phyloP scores from a whole-genome alignment of 2,329 filamentous ascomycete genomes.

The Epicoccum nigrum region DNA sequence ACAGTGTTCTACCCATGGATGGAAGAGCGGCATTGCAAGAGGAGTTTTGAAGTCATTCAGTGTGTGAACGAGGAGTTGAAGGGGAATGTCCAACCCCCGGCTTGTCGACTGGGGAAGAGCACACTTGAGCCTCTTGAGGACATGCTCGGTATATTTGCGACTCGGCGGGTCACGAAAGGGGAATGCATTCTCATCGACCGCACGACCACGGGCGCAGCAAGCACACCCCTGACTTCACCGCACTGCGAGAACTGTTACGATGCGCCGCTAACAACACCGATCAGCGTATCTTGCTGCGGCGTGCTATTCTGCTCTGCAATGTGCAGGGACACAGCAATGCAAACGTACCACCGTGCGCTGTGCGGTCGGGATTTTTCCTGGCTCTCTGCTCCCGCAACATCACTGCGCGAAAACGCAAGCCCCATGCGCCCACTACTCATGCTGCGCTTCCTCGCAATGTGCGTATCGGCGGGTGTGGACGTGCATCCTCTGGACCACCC shows the following conservation, averaged over 20 bases:
- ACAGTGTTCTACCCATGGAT: slow-evolving; percentile 25
- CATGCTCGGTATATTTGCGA: slow-evolving; percentile 21
- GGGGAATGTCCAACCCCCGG: not conserved
- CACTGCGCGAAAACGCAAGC: slow-evolving; percentile 18
- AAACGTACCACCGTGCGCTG: slow-evolving; percentile 32
- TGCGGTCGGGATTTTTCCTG: slow-evolving; percentile 40
- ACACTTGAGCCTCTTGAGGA: slow-evolving; percentile 3
- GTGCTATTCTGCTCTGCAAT: slow-evolving; percentile 30
- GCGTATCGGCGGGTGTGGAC: slow-evolving; percentile 24
- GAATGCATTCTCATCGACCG: slow-evolving; percentile 24
- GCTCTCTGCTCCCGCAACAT: slow-evolving; percentile 21
- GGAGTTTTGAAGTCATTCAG: slow-evolving; percentile 8
- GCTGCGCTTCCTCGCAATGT: slow-evolving; percentile 35
- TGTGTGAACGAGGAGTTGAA: slow-evolving; percentile 6
- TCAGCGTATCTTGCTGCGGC: slow-evolving; percentile 27
- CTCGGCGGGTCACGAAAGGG: slow-evolving; percentile 10
- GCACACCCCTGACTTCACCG: slow-evolving; percentile 19
- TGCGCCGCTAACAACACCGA: slow-evolving; percentile 14
- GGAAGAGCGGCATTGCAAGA: slow-evolving; percentile 7
- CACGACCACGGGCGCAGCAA: slow-evolving; percentile 21
- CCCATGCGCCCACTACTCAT: slow-evolving; percentile 36
- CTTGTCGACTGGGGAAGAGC: slow-evolving; percentile 9
- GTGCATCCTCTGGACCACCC: slow-evolving; percentile 29
- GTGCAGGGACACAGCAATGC: slow-evolving; percentile 31
- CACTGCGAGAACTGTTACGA: slow-evolving; percentile 32